phyloP scores from a whole-genome alignment of 768 basidiomycete species.

The Auriscalpium orientale region DNA sequence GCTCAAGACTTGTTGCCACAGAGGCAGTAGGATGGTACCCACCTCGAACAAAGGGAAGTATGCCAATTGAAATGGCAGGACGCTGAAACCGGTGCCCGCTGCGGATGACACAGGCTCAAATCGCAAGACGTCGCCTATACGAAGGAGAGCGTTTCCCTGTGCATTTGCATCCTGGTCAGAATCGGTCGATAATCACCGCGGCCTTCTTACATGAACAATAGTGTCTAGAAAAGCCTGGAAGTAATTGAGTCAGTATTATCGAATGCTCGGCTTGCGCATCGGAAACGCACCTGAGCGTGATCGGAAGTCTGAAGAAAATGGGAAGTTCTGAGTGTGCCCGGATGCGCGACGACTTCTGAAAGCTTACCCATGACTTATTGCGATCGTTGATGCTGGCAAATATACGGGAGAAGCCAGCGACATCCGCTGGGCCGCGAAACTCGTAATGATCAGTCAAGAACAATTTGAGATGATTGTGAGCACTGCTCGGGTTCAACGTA shows the following conservation, averaged over 20 bases:
- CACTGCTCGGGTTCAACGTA: slow-evolving; percentile 16
- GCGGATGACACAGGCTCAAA: slow-evolving; percentile 15
- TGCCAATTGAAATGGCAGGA: slow-evolving; percentile 26
- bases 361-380: slow-evolving; percentile 19
- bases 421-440: slow-evolving; percentile 16
- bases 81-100: slow-evolving; percentile 3
- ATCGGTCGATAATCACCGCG: too few relatives aligned
- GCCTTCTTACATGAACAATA: slow-evolving; percentile 13
- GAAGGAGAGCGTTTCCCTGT: slow-evolving; percentile 21
- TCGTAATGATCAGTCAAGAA: slow-evolving; percentile 19
- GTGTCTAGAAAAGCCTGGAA: slow-evolving; percentile 21
- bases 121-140: slow-evolving; percentile 25
- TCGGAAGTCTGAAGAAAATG: slow-evolving; percentile 15
- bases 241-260: neutral
- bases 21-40: neutral
- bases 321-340: too few relatives aligned
- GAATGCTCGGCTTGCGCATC: neutral
- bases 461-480: slow-evolving; percentile 20
- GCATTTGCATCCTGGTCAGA: neutral
- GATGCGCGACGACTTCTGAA: too few relatives aligned
- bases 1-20: too few relatives aligned
- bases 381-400: slow-evolving; percentile 19
- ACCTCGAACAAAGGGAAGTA: slow-evolving; percentile 27
- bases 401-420: slow-evolving; percentile 21
- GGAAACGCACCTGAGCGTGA: slow-evolving; percentile 21